A percentile compares a stretch with the other conserved stretches of the same genome.
phyloP scores from a whole-genome alignment of 2,329 filamentous ascomycete species.

The Pseudocercospora pini-densiflorae region DNA sequence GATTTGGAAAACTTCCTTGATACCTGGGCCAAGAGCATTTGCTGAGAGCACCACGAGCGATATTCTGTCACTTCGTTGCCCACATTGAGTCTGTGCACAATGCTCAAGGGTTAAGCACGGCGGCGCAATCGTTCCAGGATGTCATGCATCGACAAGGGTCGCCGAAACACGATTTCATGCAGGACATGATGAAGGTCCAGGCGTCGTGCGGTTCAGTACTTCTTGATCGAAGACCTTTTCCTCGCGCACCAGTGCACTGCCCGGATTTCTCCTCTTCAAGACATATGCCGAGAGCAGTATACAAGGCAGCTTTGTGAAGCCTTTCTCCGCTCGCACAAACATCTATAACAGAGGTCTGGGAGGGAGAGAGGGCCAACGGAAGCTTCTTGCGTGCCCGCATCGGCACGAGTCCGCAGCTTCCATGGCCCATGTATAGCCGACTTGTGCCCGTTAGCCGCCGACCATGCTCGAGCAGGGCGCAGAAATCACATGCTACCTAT shows the following conservation, averaged over 20 bases:
- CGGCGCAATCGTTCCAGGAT: background rate
- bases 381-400: background rate
- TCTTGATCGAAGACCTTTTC: background rate
- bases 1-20: background rate
- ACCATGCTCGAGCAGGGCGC: background rate
- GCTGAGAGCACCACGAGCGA: background rate
- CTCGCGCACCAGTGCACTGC: background rate
- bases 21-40: background rate
- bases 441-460: background rate
- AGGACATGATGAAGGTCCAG: background rate
- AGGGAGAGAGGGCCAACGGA: background rate
- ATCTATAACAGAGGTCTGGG: background rate
- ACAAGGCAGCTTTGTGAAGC: background rate
- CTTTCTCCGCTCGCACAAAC: background rate
- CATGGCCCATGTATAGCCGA: background rate
- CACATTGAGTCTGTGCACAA: background rate
- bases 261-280: background rate
- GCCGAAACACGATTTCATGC: background rate
- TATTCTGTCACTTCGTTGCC: background rate
- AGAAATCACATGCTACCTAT: background rate
- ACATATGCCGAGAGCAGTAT: background rate
- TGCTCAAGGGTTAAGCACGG: background rate
- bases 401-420: background rate
- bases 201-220: background rate
- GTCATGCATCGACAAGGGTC: background rate